phyloP scores from a whole-genome alignment of 306 rosid genomes.

The Quercus rubra region DNA sequence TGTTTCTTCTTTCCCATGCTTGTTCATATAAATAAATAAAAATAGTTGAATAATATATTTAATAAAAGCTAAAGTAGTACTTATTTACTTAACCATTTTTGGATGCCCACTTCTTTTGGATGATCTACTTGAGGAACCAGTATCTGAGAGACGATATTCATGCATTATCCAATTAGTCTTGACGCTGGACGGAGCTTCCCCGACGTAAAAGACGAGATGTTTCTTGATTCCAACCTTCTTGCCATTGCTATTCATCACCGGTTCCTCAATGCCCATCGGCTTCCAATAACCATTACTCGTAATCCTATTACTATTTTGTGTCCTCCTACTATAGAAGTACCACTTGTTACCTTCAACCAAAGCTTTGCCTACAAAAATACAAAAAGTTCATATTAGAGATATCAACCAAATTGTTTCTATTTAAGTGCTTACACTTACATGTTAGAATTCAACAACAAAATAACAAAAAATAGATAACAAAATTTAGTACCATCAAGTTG shows the following conservation, averaged over 20 bases:
- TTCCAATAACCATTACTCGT: slow-evolving; percentile 75
- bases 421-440: too few relatives aligned
- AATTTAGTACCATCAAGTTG: slow-evolving; percentile 57
- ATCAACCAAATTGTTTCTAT: too few relatives aligned
- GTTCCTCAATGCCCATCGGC: slow-evolving; percentile 65
- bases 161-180: slow-evolving; percentile 93
- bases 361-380: slow-evolving; percentile 61
- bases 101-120: slow-evolving; percentile 58
- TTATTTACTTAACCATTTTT: slow-evolving; percentile 41
- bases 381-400: too few relatives aligned
- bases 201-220: slow-evolving; percentile 52
- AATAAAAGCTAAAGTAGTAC: too few relatives aligned
- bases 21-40: not conserved
- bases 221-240: slow-evolving; percentile 73
- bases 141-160: slow-evolving; percentile 65
- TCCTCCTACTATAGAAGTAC: slow-evolving; percentile 85
- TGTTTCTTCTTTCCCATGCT: not conserved
- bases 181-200: slow-evolving; percentile 48
- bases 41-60: not conserved
- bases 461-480: not conserved
- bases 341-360: slow-evolving; percentile 81
- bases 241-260: slow-evolving; percentile 43
- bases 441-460: too few relatives aligned
- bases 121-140: slow-evolving; percentile 36
- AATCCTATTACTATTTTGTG: slow-evolving; percentile 40